Base-by-base conservation (phyloP, 148 eudicot genomes). In the Suaeda aralocaspica region DNA sequence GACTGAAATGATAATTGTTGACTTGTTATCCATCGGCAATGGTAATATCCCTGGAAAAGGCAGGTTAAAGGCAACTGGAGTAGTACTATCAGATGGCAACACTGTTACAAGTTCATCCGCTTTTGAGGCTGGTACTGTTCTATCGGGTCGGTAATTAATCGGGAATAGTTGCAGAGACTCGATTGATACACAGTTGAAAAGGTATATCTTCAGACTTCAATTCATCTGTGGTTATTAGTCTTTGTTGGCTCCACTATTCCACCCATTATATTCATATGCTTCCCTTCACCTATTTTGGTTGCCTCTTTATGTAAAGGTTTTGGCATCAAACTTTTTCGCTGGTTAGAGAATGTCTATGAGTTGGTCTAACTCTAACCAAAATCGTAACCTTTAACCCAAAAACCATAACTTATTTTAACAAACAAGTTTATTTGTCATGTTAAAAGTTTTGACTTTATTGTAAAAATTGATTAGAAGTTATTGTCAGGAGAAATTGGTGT, bases 1-100 rank as follows among this genome's bases (percentile, higher is more conserved):
- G 34, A 80, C 88, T 0, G 70, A 85, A 61, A 84, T 88, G 96
- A 79, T 88, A 11, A 68, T 88, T 10, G 89, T 86, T 15, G 92
- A 91, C 63, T 52, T 88, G 25, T 69, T 88, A 39, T 71, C 85
- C 2, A 75, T 81, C 33, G 84, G 68, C 12, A 72, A 74, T 15
- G 77, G 73, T 25, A 72, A 69, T 33, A 46, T 3, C 9, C 36
- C 56, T 9, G 75, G 75, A 6, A 73, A 71, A 41, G 33, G 29
- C 31, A 82, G 76, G 77, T 41, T 64, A 6, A 75, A 78, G 68
- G 79, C 80, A 41, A 71, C 79, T 15, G 76, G 72, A 12, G 69
- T 75, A n/a, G 73, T 76, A 14, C 34, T 77, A 4, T 56, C 77
- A 21, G 77, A 77, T 31, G 18, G 16, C 56, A 56, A 58, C 67